phyloP scores from a whole-genome alignment of 2,329 filamentous ascomycete genomes.

The Fusarium agapanthi region DNA sequence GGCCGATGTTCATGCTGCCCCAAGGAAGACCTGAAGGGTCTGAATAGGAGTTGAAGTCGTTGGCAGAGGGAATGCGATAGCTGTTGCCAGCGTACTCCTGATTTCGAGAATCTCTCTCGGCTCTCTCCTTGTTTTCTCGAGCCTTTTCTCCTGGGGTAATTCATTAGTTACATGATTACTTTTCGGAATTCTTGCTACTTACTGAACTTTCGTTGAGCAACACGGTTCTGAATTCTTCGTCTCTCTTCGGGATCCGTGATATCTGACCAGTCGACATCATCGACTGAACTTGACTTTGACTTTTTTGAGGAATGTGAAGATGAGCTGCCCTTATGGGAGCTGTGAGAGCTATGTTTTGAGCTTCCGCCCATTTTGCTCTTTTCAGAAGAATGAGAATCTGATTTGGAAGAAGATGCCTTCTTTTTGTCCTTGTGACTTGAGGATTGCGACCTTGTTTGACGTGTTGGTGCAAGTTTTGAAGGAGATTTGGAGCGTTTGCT shows the following conservation, averaged over 20 bases:
- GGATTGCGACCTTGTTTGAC: conserved; percentile 27
- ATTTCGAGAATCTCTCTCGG: conserved; percentile 71
- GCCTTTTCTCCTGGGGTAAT: conserved; percentile 70
- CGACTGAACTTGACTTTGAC: conserved; percentile 53
- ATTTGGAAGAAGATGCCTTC: conserved; percentile 22
- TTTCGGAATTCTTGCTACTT: conserved; percentile 45
- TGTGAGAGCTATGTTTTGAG: conserved; percentile 34
- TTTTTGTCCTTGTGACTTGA: conserved; percentile 22
- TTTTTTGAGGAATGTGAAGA: conserved; percentile 48
- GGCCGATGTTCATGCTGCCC: conserved; percentile 72
- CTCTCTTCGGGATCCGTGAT: conserved; percentile 76
- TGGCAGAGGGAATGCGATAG: conserved; percentile 68
- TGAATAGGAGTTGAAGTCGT: conserved; percentile 60
- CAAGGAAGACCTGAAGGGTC: conserved; percentile 74
- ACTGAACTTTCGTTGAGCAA: conserved; percentile 82
- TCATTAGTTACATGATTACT: not conserved
- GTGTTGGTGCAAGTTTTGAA: conserved; percentile 24
- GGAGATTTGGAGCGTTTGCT: conserved; percentile 1
- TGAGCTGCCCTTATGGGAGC: conserved; percentile 42
- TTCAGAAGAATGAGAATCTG: conserved; percentile 5
- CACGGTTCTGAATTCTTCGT: conserved; percentile 78
- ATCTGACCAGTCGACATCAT: conserved; percentile 71
- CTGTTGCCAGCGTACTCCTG: conserved; percentile 69
- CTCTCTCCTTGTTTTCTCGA: conserved; percentile 72
- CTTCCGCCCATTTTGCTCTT: conserved; percentile 37